Conservation (phyloP, 192 early-diverging fungal species). For the Coemansia interrupta region DNA sequence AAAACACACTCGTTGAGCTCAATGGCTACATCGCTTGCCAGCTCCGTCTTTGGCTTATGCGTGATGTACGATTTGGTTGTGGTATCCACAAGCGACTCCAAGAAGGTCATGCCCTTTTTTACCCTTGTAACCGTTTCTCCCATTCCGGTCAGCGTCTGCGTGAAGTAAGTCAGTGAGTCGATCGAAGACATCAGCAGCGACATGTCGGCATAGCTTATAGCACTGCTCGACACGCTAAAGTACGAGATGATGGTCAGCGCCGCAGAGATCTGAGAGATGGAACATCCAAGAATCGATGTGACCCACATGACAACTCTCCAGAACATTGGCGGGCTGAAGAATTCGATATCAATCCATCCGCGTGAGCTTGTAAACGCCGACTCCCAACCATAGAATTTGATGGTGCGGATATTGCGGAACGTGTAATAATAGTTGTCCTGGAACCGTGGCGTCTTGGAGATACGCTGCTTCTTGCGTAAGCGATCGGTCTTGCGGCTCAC, state of each 20-base stretch:
- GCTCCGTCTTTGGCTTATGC: background rate
- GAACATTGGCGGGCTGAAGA: slow-evolving; percentile 18
- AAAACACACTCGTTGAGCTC: slow-evolving; percentile 25
- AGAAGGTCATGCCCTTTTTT: background rate
- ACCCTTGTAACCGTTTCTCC: background rate
- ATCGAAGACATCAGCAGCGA: slow-evolving; percentile 23
- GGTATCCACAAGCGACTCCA: slow-evolving; percentile 9
- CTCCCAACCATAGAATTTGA: slow-evolving; percentile 68
- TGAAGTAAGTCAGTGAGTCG: slow-evolving; percentile 17
- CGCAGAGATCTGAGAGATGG: slow-evolving; percentile 54
- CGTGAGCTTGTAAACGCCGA: slow-evolving; percentile 16
- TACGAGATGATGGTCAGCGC: slow-evolving; percentile 59
- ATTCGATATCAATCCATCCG: slow-evolving; percentile 3
- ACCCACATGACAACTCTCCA: slow-evolving; percentile 16
- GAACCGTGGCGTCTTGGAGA: slow-evolving; percentile 4
- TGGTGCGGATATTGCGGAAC: slow-evolving; percentile 56
- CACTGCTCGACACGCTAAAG: slow-evolving; percentile 25
- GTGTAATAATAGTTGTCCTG: slow-evolving; percentile 3
- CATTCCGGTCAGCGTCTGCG: background rate
- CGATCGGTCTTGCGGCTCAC: slow-evolving; percentile 1
- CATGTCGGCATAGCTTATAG: slow-evolving; percentile 13
- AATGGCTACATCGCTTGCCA: background rate
- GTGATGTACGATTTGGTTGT: background rate
- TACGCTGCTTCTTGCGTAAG: background rate
- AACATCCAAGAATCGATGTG: slow-evolving; percentile 27